Base-by-base conservation (phyloP, 1,139 yeast genomes). In the Dujonia santamariae region DNA sequence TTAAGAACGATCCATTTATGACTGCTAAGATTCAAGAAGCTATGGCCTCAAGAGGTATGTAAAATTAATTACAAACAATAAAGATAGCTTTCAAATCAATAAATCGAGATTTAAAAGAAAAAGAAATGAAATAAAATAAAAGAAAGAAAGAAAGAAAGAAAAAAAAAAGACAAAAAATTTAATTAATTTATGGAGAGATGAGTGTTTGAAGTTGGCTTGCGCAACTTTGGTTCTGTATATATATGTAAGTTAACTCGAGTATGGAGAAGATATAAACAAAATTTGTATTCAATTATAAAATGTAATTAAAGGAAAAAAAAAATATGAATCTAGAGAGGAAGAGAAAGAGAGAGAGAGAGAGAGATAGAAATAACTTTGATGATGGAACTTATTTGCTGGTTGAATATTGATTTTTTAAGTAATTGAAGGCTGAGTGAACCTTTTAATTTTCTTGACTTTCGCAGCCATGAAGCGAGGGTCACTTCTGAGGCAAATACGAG, bases 1-100 rank as follows among this genome's bases (percentile, higher is more conserved):
- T 85, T 48, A 80, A 74, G 59, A 63, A 72, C 36, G 92, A 83
- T 56, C 85, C 86, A 32, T 59, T 72, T 24, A 70, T 83, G 55
- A 59, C 68, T 35, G 55, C 55, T 37, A 69, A 67, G 54, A 67
- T 69, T 47, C 59, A 58, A 38, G 73, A 69, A 48, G 63, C 66
- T 38, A 65, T 67, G 72, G 33, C 35, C 19, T 12, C 26, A 12
- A 26, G 36, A 21, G 35, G 36, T n/a, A 26, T 34, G 34, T 28
- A 28, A 28, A 22, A 7, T 22, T 11, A 22, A 22, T 22, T n/a
- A 22, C n/a, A n/a, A n/a, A n/a, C n/a, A n/a, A n/a, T n/a, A n/a
- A n/a, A n/a, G n/a, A n/a, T n/a, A n/a, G n/a, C n/a, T n/a, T n/a
- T n/a, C n/a, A n/a, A n/a, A n/a, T n/a, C n/a, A n/a, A n/a, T n/a